Evolutionary conservation across 176 grass and related monocot genomes (phyloP), one percentile per base, ranked within the genome.

Genomic region (Luzula sylvatica): DNA sequence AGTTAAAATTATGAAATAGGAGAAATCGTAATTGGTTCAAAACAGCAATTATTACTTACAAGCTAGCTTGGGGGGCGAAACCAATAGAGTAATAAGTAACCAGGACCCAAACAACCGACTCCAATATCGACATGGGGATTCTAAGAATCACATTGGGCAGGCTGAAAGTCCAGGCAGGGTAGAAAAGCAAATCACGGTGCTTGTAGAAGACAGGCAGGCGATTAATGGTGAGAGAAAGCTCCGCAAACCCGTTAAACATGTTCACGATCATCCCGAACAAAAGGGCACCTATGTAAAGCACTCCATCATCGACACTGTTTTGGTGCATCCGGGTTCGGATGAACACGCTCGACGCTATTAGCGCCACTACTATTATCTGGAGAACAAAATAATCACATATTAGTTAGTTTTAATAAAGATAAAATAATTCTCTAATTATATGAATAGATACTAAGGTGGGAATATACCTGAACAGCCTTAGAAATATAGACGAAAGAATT

Each of bases 401-500:
- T 35, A 35, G 20, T 35, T 35, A 35, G 30, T 7, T 7, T 35
- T 35, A 32, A 4, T 32, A 32, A 32, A 32, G 8, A 4, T 32
- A 32, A 32, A 32, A 32, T 32, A 4, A 35, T 35, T 35, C 5
- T 35, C 30, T 23, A 42, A 13, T 28, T 42, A 49, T 15, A 22
- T 26, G 4, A 43, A 22, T 22, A 47, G 20, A 19, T 52, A 48
- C 24, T 16, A 2, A n/a, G 55, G 9, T 7, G 5, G 14, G 23
- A 41, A 5, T 54, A 21, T 40, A 98, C 92, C 81, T 86, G 85
- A 56, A 90, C 56, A 21, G 86, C 86, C 53, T 90, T 98, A 71
- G 85, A 86, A 56, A 98, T 75, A 68, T 98, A 98, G 25, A 98
- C 86, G 35, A 98, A 87, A 9, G 92, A 90, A 65, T 98, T 98